phyloP scores from a whole-genome alignment of 345 rosid species.

The Brassica rapa region DNA sequence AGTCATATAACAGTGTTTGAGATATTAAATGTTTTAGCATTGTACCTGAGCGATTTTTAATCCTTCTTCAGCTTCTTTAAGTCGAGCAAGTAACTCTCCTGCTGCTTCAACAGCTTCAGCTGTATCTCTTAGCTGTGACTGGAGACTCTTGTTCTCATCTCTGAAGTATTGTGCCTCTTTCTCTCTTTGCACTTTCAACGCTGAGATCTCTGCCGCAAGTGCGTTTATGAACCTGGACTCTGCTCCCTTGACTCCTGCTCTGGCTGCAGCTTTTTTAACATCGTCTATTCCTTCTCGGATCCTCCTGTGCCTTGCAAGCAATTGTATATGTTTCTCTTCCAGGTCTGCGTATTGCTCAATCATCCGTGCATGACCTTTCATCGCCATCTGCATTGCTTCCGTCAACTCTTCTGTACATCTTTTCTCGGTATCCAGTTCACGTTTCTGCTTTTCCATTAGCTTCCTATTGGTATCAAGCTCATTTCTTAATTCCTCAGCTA shows the following conservation, averaged over 20 bases:
- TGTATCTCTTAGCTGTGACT: constrained; percentile 86
- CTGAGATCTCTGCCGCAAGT: constrained; percentile 89
- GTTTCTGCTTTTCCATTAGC: constrained; percentile 48
- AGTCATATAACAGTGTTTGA: too few relatives aligned
- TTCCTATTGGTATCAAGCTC: constrained; percentile 53
- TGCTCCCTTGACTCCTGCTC: constrained; percentile 85
- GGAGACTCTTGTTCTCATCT: constrained; percentile 85
- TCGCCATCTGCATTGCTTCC: constrained; percentile 86
- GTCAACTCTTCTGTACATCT: constrained; percentile 69
- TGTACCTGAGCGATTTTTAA: constrained; percentile 58
- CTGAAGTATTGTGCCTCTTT: constrained; percentile 77
- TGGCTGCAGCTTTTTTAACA: constrained; percentile 79
- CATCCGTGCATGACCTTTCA: constrained; percentile 85
- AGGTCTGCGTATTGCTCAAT: constrained; percentile 89
- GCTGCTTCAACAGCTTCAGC: constrained; percentile 98
- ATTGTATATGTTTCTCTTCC: constrained; percentile 77
- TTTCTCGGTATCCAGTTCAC: constrained; percentile 68
- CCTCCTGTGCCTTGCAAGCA: constrained; percentile 81
- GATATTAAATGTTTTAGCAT: neutral
- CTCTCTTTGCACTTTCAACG: constrained; percentile 76
- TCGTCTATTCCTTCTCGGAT: constrained; percentile 86
- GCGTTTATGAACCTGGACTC: constrained; percentile 86
- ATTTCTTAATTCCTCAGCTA: constrained; percentile 67
- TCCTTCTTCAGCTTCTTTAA: constrained; percentile 94
- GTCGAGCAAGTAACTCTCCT: constrained; percentile 88